A percentile compares a stretch with the other conserved stretches of the same genome.
These are phyloP conservation scores for Botrytis medusae DNA, from an alignment of 2,329 filamentous ascomycete genomes.

Conservation along the genomic window DNA sequence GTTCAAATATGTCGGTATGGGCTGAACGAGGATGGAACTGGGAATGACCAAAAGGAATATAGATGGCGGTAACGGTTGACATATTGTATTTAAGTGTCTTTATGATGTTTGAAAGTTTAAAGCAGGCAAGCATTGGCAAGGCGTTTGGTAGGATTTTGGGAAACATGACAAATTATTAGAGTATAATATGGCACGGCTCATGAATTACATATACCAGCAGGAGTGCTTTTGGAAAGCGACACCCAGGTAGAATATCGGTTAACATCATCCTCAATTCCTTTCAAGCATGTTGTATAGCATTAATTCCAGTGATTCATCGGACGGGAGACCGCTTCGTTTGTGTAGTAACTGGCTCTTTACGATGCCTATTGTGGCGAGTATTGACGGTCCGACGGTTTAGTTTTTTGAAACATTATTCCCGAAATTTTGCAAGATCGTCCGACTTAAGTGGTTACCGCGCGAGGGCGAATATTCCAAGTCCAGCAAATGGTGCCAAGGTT, in stretches of 20 bases:
- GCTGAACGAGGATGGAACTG: constrained; percentile 44
- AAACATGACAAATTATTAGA: constrained; percentile 16
- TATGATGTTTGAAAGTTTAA: constrained; percentile 21
- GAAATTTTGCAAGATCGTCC: neutral
- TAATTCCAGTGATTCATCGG: neutral
- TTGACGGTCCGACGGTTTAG: neutral
- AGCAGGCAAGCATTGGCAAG: constrained; percentile 24
- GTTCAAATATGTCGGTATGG: constrained; percentile 92
- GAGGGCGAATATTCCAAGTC: neutral
- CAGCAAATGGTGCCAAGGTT: neutral
- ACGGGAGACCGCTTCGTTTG: neutral
- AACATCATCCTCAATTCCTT: constrained; percentile 2
- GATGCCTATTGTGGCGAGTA: neutral
- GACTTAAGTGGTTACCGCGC: neutral
- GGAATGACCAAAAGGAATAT: neutral
- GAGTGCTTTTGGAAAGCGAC: constrained; percentile 13
- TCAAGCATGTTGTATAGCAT: neutral
- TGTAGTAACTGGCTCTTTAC: neutral
- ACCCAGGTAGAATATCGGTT: neutral
- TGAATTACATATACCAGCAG: constrained; percentile 22
- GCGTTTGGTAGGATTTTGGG: constrained; percentile 21
- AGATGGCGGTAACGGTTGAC: neutral
- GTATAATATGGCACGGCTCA: constrained; percentile 18
- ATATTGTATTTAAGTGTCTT: constrained; percentile 20
- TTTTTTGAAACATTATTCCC: neutral